phyloP scores from a whole-genome alignment of 768 basidiomycete genomes.

The Tricholoma furcatifolium region DNA sequence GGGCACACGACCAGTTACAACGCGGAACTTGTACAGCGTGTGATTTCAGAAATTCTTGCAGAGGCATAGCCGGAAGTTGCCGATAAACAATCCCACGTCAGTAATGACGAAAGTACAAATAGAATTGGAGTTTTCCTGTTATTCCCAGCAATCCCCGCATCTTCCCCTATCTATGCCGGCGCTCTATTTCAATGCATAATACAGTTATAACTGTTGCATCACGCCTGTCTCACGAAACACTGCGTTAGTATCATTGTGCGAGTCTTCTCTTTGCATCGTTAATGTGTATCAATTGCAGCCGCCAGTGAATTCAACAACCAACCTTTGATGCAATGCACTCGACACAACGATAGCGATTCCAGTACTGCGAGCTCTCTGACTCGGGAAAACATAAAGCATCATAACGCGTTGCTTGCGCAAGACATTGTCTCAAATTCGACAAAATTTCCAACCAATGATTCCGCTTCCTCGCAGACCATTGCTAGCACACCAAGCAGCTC shows the following conservation, averaged over 20 bases:
- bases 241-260: slow-evolving; percentile 7
- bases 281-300: background rate
- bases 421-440: slow-evolving; percentile 1
- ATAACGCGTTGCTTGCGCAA: slow-evolving; percentile 9
- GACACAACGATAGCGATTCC: slow-evolving; percentile 4
- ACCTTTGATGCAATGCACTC: slow-evolving; percentile 1
- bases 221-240: background rate
- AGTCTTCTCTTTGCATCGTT: background rate
- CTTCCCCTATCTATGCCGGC: background rate
- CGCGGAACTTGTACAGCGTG: slow-evolving; percentile 42
- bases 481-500: slow-evolving; percentile 19
- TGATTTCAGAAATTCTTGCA: slow-evolving; percentile 32
- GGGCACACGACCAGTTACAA: slow-evolving; percentile 37
- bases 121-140: slow-evolving; percentile 1
- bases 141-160: background rate
- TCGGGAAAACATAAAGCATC: slow-evolving; percentile 14
- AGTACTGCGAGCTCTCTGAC: slow-evolving; percentile 12
- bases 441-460: slow-evolving; percentile 2
- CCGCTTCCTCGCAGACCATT: slow-evolving; percentile 7
- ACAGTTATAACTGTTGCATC: background rate
- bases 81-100: slow-evolving; percentile 13
- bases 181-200: slow-evolving; percentile 1
- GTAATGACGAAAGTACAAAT: slow-evolving; percentile 14
- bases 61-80: slow-evolving; percentile 5
- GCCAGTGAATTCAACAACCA: background rate